These are phyloP conservation scores for Bryoerythrophyllum caledonicum DNA, from an alignment of 225 moss, liverwort and hornwort species.

Conservation along the genomic window DNA sequence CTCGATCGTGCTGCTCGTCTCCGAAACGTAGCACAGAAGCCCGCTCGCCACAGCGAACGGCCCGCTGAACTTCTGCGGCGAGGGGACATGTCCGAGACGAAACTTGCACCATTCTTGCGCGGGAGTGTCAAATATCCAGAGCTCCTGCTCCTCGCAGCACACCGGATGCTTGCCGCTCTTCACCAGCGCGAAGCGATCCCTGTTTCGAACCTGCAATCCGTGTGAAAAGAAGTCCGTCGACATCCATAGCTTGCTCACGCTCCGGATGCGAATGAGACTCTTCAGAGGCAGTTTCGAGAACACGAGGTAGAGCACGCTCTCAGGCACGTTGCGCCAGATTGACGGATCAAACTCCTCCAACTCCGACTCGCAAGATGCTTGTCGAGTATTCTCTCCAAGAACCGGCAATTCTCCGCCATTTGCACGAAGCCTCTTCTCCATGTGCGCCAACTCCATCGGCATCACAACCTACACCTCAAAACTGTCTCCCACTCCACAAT, in stretches of 20 bases:
- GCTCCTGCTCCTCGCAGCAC: conserved; percentile 34
- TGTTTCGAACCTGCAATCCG: neutral
- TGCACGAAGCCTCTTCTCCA: conserved; percentile 15
- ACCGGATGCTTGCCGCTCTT: too few relatives aligned
- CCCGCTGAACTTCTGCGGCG: conserved; percentile 20
- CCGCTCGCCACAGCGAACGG: conserved; percentile 49
- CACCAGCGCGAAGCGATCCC: conserved; percentile 36
- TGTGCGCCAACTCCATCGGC: conserved; percentile 28
- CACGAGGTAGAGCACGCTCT: conserved; percentile 34
- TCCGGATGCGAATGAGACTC: conserved; percentile 35
- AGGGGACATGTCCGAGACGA: conserved; percentile 29
- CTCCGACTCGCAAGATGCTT: neutral
- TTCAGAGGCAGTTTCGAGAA: conserved; percentile 41
- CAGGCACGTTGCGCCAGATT: conserved; percentile 40
- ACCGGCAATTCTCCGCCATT: conserved; percentile 11
- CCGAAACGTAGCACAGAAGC: conserved; percentile 44
- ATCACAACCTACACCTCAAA: neutral
- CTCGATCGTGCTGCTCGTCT: conserved; percentile 19
- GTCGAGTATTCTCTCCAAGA: neutral
- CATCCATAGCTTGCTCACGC: conserved; percentile 43
- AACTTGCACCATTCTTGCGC: conserved; percentile 57
- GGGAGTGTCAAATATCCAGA: conserved; percentile 48
- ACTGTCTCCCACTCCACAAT: conserved; percentile 3
- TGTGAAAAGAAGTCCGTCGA: conserved; percentile 30
- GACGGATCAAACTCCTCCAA: conserved; percentile 24